Base-by-base conservation (phyloP, 768 basidiomycete species). In the Mycena latifolia region DNA sequence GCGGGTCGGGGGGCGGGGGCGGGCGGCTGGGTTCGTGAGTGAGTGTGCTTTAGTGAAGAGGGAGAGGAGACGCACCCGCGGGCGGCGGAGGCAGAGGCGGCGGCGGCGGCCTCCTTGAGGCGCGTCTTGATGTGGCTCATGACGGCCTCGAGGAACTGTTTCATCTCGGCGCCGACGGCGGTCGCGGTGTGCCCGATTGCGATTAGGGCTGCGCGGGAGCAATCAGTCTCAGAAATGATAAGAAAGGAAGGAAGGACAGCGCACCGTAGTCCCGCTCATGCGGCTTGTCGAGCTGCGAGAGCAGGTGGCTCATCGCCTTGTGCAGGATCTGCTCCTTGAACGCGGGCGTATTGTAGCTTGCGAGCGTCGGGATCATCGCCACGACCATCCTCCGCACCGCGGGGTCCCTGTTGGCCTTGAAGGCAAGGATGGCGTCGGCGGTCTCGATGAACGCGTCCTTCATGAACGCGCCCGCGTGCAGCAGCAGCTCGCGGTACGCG, bases 131-230 rank as follows among this genome's bases (percentile, higher is more conserved):
- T 92, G 59, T 94, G 91, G 59, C 79, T 75, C 88, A 99, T 95
- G 63, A 99, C 92, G 5, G 91, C 88, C 67, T 99, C 98, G n/a
- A 99, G 85, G 77, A 98, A 99, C 0, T 89, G 90, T 73, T 96
- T 95, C 95, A 99, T 98, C 65, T 97, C 95, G 61, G 94, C 92
- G 45, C 91, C 91, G 35, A 99, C 94, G 45, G 95, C 93, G 47
- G 89, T 89, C 1, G 98, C 95, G 50, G 97, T 93, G 74, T 98
- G 95, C 0, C 98, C 98, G 66, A 99, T 96, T 2, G 98, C 96
- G 69, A 98, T 92, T 75, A 98, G 98, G 2, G 96, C 96, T 95
- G 39, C 14, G 24, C 5, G 37, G 6, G 41, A n/a, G 5, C 18
- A 4, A 15, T 46, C 24, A 46, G 45, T 14, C 41, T 33, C 31